Conservation (phyloP, 805 yeast genomes). For the Schizosaccharomyces japonicus region DNA sequence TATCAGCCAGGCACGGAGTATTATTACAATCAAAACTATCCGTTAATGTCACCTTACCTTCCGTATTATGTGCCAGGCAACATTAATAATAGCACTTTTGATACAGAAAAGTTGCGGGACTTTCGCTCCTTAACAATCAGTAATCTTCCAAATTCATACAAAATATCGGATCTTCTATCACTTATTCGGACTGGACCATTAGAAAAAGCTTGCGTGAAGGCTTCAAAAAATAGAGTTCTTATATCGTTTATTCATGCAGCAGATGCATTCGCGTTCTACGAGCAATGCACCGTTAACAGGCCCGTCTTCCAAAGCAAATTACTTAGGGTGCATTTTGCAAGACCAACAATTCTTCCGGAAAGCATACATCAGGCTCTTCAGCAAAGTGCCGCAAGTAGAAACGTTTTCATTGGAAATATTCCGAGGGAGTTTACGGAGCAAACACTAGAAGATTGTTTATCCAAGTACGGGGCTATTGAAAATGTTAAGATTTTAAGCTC, state of each 20-base stretch:
- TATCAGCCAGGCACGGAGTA: too few relatives aligned
- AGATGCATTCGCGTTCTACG: constrained; percentile 72
- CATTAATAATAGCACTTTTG: too few relatives aligned
- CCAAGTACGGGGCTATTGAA: constrained; percentile 62
- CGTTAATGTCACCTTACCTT: too few relatives aligned
- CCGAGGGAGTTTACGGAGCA: constrained; percentile 42
- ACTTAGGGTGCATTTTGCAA: constrained; percentile 83
- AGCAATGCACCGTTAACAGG: constrained; percentile 73
- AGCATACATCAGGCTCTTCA: constrained; percentile 52
- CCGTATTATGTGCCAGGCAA: too few relatives aligned
- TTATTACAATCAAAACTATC: too few relatives aligned
- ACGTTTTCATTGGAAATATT: constrained; percentile 68
- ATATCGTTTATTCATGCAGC: constrained; percentile 72
- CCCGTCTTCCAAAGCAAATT: constrained; percentile 58
- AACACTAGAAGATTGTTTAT: constrained; percentile 40
- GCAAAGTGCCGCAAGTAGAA: constrained; percentile 77
- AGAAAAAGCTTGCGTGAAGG: constrained; percentile 48
- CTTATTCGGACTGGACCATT: constrained; percentile 63
- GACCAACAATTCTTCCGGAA: constrained; percentile 52
- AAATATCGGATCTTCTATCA: neutral
- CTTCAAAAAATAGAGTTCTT: constrained; percentile 70
- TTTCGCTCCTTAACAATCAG: neutral
- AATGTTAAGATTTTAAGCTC: constrained; percentile 55
- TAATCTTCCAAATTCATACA: neutral
- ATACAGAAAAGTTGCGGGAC: neutral